A percentile compares a stretch with the other conserved stretches of the same genome.
phyloP scores from a whole-genome alignment of 202 grass and related monocot genomes.

The Setaria viridis region DNA sequence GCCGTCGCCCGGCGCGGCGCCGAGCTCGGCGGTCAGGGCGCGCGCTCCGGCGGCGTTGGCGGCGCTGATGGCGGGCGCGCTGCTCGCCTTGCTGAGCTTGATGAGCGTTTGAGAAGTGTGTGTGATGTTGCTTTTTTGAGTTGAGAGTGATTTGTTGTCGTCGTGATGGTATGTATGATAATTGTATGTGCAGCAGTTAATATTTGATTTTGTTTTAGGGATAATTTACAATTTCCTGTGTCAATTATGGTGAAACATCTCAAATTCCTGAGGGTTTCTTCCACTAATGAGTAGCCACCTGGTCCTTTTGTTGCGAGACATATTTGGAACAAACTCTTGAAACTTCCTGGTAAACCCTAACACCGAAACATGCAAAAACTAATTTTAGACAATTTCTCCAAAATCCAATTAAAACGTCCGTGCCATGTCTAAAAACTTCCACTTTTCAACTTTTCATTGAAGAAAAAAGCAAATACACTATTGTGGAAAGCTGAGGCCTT shows the following conservation, averaged over 20 bases:
- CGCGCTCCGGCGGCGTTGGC: neutral
- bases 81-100: constrained; percentile 25
- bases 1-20: neutral
- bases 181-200: constrained; percentile 7
- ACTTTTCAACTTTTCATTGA: too few relatives aligned
- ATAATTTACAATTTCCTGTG: neutral
- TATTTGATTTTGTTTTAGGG: neutral
- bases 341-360: neutral
- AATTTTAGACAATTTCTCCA: neutral
- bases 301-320: neutral
- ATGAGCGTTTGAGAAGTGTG: constrained; percentile 16
- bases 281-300: neutral
- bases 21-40: constrained; percentile 14
- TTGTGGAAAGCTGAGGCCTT: too few relatives aligned
- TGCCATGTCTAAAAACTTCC: too few relatives aligned
- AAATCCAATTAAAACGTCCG: neutral
- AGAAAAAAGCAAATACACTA: too few relatives aligned
- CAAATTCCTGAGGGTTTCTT: neutral
- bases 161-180: constrained; percentile 5
- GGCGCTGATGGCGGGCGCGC: neutral
- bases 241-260: neutral
- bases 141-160: neutral
- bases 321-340: neutral
- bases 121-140: neutral
- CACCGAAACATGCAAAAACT: neutral